Evolutionary conservation across 306 rosid species (phyloP).

Genomic region (Malus asiatica): DNA sequence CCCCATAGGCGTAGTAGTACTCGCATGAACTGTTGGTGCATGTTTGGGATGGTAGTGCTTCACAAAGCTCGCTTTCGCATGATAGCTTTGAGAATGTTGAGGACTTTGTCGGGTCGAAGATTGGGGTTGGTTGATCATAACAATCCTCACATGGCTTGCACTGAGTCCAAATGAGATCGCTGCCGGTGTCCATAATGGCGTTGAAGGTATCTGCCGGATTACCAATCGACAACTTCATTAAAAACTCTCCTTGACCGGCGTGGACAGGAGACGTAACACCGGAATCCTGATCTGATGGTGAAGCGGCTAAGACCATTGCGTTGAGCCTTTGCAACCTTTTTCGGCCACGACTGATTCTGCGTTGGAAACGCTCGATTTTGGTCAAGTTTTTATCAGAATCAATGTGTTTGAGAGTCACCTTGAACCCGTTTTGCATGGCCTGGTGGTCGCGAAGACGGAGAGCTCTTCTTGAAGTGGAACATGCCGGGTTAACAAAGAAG

Average conservation of each 20-base stretch:
- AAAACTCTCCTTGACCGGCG: conserved; percentile 68
- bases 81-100: conserved; percentile 49
- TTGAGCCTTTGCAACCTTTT: conserved; percentile 47
- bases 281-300: conserved; percentile 4
- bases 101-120: conserved; percentile 62
- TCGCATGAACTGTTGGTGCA: conserved; percentile 47
- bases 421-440: conserved; percentile 23
- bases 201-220: conserved; percentile 54
- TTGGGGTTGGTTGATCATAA: conserved; percentile 56
- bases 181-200: conserved; percentile 81
- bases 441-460: background rate
- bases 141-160: conserved; percentile 70
- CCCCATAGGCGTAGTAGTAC: conserved; percentile 68
- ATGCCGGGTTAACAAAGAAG: conserved; percentile 25
- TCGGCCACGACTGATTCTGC: conserved; percentile 45
- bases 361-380: conserved; percentile 53
- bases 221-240: conserved; percentile 62
- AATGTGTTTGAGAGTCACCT: conserved; percentile 52
- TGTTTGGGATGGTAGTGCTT: conserved; percentile 43
- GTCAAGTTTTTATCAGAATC: conserved; percentile 65
- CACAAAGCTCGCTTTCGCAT: conserved; percentile 43
- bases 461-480: conserved; percentile 39
- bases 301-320: conserved; percentile 35
- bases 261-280: conserved; percentile 34
- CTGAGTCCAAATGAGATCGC: conserved; percentile 89